These are phyloP conservation scores for Eucalyptus curtisii DNA, from an alignment of 345 rosid genomes.

Conservation along the genomic window DNA sequence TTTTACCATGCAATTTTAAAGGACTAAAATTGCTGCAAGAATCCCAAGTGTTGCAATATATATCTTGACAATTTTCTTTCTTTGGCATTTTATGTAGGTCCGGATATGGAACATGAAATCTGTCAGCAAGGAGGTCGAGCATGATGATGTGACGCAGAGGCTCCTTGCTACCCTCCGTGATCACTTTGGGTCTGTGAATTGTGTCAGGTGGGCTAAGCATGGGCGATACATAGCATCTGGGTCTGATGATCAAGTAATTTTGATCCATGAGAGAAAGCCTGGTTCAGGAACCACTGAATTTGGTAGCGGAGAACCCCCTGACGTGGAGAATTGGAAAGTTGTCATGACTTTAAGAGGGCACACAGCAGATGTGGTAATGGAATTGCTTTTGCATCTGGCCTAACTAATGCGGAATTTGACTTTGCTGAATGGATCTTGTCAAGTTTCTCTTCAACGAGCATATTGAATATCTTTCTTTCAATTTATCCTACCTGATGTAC, in stretches of 20 bases:
- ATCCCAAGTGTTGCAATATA: not conserved
- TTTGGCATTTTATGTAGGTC: conserved; percentile 34
- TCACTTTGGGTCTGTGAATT: conserved; percentile 99
- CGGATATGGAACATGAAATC: conserved; percentile 95
- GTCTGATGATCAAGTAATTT: conserved; percentile 93
- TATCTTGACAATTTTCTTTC: not conserved
- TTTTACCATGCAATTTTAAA: not conserved
- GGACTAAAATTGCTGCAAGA: not conserved
- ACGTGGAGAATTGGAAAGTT: conserved; percentile 99
- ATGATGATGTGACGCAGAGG: conserved; percentile 49
- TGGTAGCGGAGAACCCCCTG: conserved; percentile 98
- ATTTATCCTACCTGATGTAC: not conserved
- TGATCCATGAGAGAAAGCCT: conserved; percentile 90
- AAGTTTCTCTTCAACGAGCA: not conserved
- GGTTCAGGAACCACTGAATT: conserved; percentile 96
- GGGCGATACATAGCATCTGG: conserved; percentile 87
- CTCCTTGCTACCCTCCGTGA: conserved; percentile 96
- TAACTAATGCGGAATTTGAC: not conserved
- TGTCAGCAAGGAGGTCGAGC: conserved; percentile 46
- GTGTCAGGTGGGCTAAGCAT: conserved; percentile 99
- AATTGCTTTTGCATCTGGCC: not conserved
- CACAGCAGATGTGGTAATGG: conserved; percentile 98
- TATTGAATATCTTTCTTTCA: not conserved
- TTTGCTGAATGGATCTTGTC: not conserved
- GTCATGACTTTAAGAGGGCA: conserved; percentile 94